phyloP scores from a whole-genome alignment of 257 asterid genomes.

The Solanum corneliomulleri region DNA sequence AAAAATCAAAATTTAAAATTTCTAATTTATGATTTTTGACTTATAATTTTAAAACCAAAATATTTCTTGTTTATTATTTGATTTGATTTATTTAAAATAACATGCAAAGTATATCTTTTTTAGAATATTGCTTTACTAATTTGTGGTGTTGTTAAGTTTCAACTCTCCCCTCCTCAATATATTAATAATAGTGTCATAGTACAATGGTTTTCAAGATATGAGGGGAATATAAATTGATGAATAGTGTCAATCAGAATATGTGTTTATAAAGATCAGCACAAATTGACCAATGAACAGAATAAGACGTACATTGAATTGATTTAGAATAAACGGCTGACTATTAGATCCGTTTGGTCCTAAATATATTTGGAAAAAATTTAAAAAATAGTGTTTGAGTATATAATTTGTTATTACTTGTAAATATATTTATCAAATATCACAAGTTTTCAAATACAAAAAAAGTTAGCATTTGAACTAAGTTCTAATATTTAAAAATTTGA shows the following conservation, averaged over 20 bases:
- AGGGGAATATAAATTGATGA: too few relatives aligned
- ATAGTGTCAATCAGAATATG: background rate
- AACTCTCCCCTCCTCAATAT: background rate
- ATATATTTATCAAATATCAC: background rate
- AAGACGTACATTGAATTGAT: background rate
- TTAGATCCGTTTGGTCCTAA: background rate
- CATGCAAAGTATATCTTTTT: too few relatives aligned
- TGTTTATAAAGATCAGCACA: background rate
- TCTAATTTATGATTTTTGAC: background rate
- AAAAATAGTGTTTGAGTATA: too few relatives aligned
- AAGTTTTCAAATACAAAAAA: background rate
- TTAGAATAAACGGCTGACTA: background rate
- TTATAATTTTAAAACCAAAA: too few relatives aligned
- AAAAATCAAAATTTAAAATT: too few relatives aligned
- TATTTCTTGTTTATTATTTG: too few relatives aligned
- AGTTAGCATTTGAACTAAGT: background rate
- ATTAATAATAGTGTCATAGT: background rate
- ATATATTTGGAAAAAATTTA: too few relatives aligned
- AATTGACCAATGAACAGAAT: background rate
- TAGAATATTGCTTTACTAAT: background rate
- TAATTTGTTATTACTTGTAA: too few relatives aligned
- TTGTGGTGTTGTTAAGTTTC: background rate
- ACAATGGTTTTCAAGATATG: background rate
- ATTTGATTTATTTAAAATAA: too few relatives aligned
- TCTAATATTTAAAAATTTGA: background rate